phyloP scores from a whole-genome alignment of 495 filamentous ascomycete genomes.

The Aspergillus homomorphus region DNA sequence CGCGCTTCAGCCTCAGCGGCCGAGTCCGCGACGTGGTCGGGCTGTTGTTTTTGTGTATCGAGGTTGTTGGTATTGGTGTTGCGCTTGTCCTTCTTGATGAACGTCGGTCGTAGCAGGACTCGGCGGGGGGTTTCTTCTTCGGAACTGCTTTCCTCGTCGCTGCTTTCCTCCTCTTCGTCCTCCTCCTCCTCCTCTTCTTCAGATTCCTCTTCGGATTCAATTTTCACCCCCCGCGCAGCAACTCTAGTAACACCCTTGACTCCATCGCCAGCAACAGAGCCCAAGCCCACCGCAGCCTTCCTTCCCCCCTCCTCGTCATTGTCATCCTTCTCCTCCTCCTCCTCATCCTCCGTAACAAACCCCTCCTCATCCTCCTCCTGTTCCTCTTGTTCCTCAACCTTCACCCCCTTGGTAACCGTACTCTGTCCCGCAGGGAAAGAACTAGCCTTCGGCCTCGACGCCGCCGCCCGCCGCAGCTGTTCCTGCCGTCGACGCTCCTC shows the following conservation, averaged over 20 bases:
- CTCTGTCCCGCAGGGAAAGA: constrained; percentile 49
- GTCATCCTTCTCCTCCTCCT: constrained; percentile 50
- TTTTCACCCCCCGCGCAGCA: constrained; percentile 45
- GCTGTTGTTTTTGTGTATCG: constrained; percentile 15
- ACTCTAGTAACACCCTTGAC: constrained; percentile 4
- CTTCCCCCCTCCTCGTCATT: too few species aligned
- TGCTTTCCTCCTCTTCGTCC: constrained; percentile 48
- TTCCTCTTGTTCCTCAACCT: constrained; percentile 27
- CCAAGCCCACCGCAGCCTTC: too few species aligned
- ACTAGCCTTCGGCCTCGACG: constrained; percentile 59
- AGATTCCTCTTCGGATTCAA: constrained; percentile 47
- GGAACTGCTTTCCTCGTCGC: constrained; percentile 56
- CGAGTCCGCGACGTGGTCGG: constrained; percentile 42
- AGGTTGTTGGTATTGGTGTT: constrained; percentile 26
- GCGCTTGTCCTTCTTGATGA: constrained; percentile 81
- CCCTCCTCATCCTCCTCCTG: constrained; percentile 65
- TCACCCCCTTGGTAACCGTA: constrained; percentile 30
- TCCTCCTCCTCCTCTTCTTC: constrained; percentile 52
- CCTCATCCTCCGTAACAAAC: constrained; percentile 70
- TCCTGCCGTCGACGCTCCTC: constrained; percentile 33
- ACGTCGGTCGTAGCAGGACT: constrained; percentile 81
- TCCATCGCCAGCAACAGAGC: constrained; percentile 17
- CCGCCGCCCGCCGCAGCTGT: constrained; percentile 20
- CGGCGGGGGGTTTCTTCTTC: constrained; percentile 74
- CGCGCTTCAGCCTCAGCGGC: constrained; percentile 57